These are phyloP conservation scores for Nicotiana noctiflora DNA, from an alignment of 257 asterid genomes.

Conservation along the genomic window DNA sequence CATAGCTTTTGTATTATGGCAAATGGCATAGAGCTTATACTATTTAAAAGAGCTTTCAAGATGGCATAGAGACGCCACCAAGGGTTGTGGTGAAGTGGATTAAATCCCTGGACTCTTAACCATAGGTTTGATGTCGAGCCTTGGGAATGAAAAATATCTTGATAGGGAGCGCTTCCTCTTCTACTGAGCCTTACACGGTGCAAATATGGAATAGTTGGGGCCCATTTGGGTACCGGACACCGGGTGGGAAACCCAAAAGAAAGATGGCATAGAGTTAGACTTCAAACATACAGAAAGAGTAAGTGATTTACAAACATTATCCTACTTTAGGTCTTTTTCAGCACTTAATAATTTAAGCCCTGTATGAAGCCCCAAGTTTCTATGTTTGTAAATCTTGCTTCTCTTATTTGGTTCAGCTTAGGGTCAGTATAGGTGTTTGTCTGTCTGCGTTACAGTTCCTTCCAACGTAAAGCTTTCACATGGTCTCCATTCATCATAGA, in stretches of 20 bases:
- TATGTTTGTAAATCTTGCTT: neutral
- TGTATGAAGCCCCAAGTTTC: neutral
- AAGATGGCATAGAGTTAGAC: neutral
- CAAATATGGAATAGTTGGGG: too few relatives aligned
- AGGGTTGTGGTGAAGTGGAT: neutral
- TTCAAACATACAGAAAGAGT: neutral
- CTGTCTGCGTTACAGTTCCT: neutral
- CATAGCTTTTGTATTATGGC: neutral
- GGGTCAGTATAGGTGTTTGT: neutral
- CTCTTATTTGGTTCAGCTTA: neutral
- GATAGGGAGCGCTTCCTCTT: too few relatives aligned
- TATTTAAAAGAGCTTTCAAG: too few relatives aligned
- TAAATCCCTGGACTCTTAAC: too few relatives aligned
- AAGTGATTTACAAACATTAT: neutral
- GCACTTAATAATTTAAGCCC: neutral
- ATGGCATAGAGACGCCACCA: too few relatives aligned
- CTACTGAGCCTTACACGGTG: too few relatives aligned
- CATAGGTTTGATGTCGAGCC: too few relatives aligned
- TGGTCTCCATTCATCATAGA: neutral
- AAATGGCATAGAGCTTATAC: neutral
- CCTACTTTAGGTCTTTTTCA: neutral
- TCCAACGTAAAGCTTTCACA: neutral
- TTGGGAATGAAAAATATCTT: too few relatives aligned
- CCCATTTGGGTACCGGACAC: too few relatives aligned
- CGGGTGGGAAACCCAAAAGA: too few relatives aligned